These are phyloP conservation scores for Aspergillus cavernicola DNA, from an alignment of 495 filamentous ascomycete genomes.

Conservation along the genomic window DNA sequence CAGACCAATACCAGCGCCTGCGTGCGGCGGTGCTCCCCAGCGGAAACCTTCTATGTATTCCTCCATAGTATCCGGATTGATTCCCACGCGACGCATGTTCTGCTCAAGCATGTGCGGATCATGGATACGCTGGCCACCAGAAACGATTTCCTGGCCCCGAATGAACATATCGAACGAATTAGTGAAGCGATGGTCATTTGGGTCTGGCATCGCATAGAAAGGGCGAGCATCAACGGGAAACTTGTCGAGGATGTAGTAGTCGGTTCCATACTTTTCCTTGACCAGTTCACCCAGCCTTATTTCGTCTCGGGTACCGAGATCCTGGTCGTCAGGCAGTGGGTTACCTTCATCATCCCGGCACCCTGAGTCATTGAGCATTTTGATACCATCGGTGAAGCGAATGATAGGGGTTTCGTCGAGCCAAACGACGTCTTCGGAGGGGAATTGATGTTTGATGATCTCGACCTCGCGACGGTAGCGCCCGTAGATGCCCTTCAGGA, in stretches of 20 bases:
- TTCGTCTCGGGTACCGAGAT: constrained; percentile 80
- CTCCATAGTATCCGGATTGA: constrained; percentile 73
- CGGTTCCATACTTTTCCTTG: constrained; percentile 79
- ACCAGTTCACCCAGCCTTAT: constrained; percentile 79
- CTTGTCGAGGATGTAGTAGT: constrained; percentile 95
- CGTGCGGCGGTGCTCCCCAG: constrained; percentile 85
- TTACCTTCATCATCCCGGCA: constrained; percentile 75
- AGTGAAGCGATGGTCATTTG: constrained; percentile 64
- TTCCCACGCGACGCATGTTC: constrained; percentile 69
- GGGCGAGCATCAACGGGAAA: constrained; percentile 80
- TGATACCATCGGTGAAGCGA: constrained; percentile 73
- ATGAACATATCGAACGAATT: constrained; percentile 97
- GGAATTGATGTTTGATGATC: constrained; percentile 60
- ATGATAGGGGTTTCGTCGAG: constrained; percentile 78
- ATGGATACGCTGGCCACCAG: constrained; percentile 89
- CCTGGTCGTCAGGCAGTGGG: constrained; percentile 62
- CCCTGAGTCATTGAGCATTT: constrained; percentile 77
- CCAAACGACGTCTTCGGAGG: constrained; percentile 70
- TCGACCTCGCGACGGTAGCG: constrained; percentile 67
- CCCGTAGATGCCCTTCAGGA: constrained; percentile 68
- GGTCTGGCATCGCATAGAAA: constrained; percentile 93
- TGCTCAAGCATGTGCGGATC: constrained; percentile 68
- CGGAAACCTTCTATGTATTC: constrained; percentile 88
- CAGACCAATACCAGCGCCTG: constrained; percentile 84
- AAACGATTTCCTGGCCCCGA: constrained; percentile 88